Conservation (phyloP, 768 basidiomycete species). For the Russula sp. region DNA sequence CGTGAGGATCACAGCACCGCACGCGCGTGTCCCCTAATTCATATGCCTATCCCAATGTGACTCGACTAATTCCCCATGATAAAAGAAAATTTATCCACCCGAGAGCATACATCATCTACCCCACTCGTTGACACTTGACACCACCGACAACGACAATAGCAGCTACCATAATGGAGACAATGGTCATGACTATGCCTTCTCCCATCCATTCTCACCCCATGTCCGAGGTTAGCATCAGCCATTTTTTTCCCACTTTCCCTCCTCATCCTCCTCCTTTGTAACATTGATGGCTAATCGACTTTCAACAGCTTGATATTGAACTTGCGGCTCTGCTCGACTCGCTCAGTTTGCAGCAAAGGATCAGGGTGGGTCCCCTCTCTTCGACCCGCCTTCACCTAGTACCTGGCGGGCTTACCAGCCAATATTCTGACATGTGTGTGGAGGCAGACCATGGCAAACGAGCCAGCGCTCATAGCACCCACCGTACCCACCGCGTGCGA, state of each 20-base stretch:
- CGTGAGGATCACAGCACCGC: slow-evolving; percentile 14
- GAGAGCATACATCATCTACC: not conserved
- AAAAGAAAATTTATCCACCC: slow-evolving; percentile 10
- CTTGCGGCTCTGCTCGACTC: slow-evolving; percentile 26
- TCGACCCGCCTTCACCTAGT: not conserved
- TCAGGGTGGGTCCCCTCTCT: slow-evolving; percentile 21
- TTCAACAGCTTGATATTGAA: slow-evolving; percentile 26
- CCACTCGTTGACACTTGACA: not conserved
- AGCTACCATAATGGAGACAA: slow-evolving; percentile 25
- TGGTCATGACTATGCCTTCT: slow-evolving; percentile 28
- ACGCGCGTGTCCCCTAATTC: slow-evolving; percentile 14
- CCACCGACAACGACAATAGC: not conserved
- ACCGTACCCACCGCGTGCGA: slow-evolving; percentile 24
- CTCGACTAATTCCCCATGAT: slow-evolving; percentile 11
- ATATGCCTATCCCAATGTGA: slow-evolving; percentile 1
- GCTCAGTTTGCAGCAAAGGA: slow-evolving; percentile 28
- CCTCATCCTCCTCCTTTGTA: not conserved
- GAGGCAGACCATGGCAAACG: slow-evolving; percentile 30
- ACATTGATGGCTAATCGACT: slow-evolving; percentile 3
- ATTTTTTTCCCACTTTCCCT: too few relatives aligned
- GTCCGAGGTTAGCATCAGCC: slow-evolving; percentile 20
- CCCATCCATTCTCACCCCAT: slow-evolving; percentile 23
- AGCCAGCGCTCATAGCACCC: slow-evolving; percentile 7
- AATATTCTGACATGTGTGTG: slow-evolving; percentile 20
- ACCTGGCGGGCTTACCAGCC: not conserved